Conservation (phyloP, 2,329 filamentous ascomycete genomes). For the Aspergillus sp. region DNA sequence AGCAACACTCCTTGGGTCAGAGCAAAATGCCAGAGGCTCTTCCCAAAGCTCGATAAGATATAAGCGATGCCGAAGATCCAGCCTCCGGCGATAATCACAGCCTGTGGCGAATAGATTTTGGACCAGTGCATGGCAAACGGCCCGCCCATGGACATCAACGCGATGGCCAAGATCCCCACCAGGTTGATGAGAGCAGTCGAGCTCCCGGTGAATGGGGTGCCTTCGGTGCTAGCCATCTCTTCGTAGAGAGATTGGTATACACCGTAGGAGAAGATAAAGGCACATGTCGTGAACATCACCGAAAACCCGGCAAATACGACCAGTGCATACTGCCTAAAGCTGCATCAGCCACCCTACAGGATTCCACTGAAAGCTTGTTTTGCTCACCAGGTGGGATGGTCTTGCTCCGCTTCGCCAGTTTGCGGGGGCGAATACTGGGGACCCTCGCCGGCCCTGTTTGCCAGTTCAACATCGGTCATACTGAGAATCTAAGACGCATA, state of each 20-base stretch:
- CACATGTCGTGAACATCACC: conserved; percentile 38
- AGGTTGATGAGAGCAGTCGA: conserved; percentile 39
- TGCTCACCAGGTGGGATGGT: background rate
- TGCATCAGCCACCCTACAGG: background rate
- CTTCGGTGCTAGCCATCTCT: conserved; percentile 26
- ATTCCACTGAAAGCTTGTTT: background rate
- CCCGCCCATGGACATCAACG: conserved; percentile 40
- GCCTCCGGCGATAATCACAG: conserved; percentile 33
- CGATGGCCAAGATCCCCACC: conserved; percentile 38
- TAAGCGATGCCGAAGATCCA: conserved; percentile 34
- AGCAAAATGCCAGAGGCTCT: conserved; percentile 34
- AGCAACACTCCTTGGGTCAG: conserved; percentile 39
- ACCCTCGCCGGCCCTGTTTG: background rate
- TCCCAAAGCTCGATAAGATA: conserved; percentile 37
- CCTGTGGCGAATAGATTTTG: conserved; percentile 34
- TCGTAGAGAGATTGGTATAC: conserved; percentile 45
- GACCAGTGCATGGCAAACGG: conserved; percentile 38
- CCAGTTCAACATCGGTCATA: conserved; percentile 4
- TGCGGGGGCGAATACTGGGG: background rate
- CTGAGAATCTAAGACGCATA: background rate
- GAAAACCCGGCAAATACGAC: conserved; percentile 27
- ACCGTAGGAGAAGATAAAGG: conserved; percentile 42
- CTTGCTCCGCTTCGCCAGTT: background rate
- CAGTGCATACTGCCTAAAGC: conserved; percentile 9
- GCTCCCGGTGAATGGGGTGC: conserved; percentile 35